Evolutionary conservation across 441 rosid genomes (phyloP), one percentile per base, ranked within the genome.

Genomic region (Daphne laureola): DNA sequence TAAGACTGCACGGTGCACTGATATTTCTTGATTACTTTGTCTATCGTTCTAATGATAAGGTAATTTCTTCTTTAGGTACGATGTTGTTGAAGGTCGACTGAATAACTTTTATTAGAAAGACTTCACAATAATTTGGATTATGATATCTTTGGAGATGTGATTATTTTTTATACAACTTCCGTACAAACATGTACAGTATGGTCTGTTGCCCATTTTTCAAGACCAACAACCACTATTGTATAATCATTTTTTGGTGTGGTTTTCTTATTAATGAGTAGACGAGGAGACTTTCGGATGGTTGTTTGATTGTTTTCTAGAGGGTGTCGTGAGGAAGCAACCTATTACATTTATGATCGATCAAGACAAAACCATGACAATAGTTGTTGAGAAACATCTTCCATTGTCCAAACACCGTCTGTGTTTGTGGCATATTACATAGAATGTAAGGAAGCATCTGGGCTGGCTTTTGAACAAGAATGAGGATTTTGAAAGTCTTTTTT

Each of bases 341-440:
- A 3, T 0, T 27, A 27, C 35, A 27, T 27, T 27, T 7, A 27
- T 27, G 35, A 27, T 7, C 4, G 1, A 27, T 27, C 35, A 27
- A 27, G 35, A 27, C 7, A 3, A 0, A 4, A 3, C 1, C 4
- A 27, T 27, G 7, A 27, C 7, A 0, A 3, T 3, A 3, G 4
- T 7, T 27, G 7, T 27, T 27, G 35, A 1, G 35, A 27, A 4
- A 77, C 70, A 53, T 77, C 77, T 58, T 27, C 1, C 35, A 27
- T 27, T 27, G 35, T 1, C 1, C 7, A 27, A 7, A 27, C 1
- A 27, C 7, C 35, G 35, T 4, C 7, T 27, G 35, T 27, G 35
- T 27, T 0, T 27, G 7, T 27, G 35, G 1, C 1, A 27, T 27
- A 3, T 27, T 3, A 27, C 35, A 27, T 7, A 27, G 0, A 0